Evolutionary conservation across 2,329 filamentous ascomycete species (phyloP), one percentile per base, ranked within the genome.

Genomic region (Aspergillus versicolor): DNA sequence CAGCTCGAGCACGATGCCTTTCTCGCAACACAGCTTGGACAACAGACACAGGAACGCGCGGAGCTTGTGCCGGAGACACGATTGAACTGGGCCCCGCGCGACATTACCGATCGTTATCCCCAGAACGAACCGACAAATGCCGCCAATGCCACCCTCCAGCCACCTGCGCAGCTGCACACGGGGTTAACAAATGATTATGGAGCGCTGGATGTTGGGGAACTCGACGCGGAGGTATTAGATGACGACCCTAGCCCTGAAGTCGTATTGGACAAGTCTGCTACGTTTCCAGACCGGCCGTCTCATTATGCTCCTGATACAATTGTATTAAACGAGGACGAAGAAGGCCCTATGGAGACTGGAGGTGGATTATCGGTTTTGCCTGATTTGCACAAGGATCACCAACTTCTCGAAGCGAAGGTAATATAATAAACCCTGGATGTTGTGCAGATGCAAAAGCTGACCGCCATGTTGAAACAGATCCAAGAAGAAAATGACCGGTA

Each of bases 1-100:
- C 70, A 77, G 62, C 68, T 81, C 41, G 78, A 80, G 62, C 70
- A 79, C 57, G 68, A 74, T 65, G 78, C 77, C n/a, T 72, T 72
- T 52, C 69, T 69, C 57, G 75, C 76, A n/a, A 78, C 75, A 2
- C 77, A 77, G 61, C 67, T 62, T 17, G 62, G 73, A 46, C 68
- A 66, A 19, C 61, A 64, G 30, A 62, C 65, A 34, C 59, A 57
- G 53, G 54, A 30, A 30, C 8, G 27, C 27, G 9, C 27, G 27
- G 27, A 30, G 27, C 27, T 48, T 40, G 37, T 60, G 30, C 52
- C 50, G 40, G 32, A 58, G 41, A 32, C 34, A 17, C 17, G 50
- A 45, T 22, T 47, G 34, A 52, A 21, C 12, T 46, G 19, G 17
- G 22, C 54, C 38, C 32, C 56, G 44, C 54, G 52, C 43, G 24